Base-by-base conservation (phyloP, 2,329 filamentous ascomycete genomes). In the Phialemonium atrogriseum region DNA sequence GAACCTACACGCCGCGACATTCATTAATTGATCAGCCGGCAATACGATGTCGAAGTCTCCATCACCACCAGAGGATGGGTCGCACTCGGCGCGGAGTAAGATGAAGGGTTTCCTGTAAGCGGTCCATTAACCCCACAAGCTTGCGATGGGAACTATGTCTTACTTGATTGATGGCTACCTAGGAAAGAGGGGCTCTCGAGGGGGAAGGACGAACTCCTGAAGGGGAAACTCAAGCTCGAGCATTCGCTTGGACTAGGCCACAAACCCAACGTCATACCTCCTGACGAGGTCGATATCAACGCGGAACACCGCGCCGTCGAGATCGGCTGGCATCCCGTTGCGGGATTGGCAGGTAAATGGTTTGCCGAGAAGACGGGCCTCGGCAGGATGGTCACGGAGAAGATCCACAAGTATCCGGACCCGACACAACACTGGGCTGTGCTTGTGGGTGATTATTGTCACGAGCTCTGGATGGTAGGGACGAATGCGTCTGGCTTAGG, bases 341-440 rank as follows among this genome's bases (percentile, higher is more conserved):
- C 61, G 11, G 70, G 70, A 1, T 52, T 67, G 12, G 67, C 66
- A 1, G 70, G 70, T 24, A 73, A 71, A 42, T 75, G 70, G 70
- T 68, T 75, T 30, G 69, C 70, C 10, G 69, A 75, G 33, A 55
- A 68, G 44, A 72, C 69, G 1, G 64, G 66, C 0, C 46, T 75
- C 14, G 71, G 71, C 3, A 68, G 66, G 49, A 54, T 69, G 55
- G 74, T 76, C 36, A 72, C 67, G 0, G 64, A 70, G 27, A 66
- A 62, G 39, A 64, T 70, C 33, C 62, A 69, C 42, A 59, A 56
- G 35, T 73, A 69, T 38, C 71, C 71, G 0, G 71, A 76, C 44
- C 71, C 71, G 4, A 73, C 69, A 4, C 71, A 76, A 50, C 71
- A 76, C 43, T 76, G 71, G 71, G 70, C 68, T 3, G 66, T 75